phyloP scores from a whole-genome alignment of 2,329 filamentous ascomycete genomes.

The Cladophialophora chaetospira region DNA sequence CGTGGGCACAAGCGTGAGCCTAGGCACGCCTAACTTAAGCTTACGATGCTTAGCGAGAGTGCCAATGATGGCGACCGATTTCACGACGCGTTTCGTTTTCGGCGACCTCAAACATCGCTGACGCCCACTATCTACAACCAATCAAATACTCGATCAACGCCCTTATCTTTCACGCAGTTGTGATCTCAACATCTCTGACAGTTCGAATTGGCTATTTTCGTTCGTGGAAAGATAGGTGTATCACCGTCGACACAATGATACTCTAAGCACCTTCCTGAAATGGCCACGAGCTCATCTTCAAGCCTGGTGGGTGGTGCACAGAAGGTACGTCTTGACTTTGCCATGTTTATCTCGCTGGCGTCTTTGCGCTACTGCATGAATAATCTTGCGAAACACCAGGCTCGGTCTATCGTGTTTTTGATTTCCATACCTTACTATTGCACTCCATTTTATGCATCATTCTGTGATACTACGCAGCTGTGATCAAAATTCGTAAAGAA shows the following conservation, averaged over 20 bases:
- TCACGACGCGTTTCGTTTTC: background rate
- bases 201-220: conserved; percentile 7
- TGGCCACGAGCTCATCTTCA: background rate
- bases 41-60: background rate
- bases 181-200: background rate
- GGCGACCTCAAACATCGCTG: background rate
- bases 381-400: no score
- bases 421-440: no score
- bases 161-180: background rate
- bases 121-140: conserved; percentile 10
- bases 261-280: background rate
- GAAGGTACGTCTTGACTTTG: background rate
- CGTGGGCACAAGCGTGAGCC: background rate
- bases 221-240: conserved; percentile 9
- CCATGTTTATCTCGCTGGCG: background rate
- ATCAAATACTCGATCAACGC: background rate
- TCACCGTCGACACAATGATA: background rate
- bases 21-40: conserved; percentile 1
- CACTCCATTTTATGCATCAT: background rate
- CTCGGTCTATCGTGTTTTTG: background rate
- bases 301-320: background rate
- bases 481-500: background rate
- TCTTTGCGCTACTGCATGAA: no score
- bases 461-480: background rate
- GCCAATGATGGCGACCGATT: background rate